Conservation (phyloP, 2,329 filamentous ascomycete species). For the Pseudogymnoascus sp. region DNA sequence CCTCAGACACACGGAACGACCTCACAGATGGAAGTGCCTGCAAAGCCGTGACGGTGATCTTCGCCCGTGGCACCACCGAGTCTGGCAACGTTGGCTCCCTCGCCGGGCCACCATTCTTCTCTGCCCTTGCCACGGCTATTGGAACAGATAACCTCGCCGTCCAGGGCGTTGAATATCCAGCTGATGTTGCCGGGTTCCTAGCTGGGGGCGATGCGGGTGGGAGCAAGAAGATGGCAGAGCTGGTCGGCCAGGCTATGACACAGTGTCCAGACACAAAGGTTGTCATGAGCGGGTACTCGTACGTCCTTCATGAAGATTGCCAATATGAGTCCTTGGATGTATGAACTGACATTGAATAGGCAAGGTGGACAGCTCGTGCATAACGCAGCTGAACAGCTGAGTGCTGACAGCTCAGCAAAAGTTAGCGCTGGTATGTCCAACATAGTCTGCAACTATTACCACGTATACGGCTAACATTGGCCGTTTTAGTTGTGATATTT, state of each 20-base stretch:
- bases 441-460: no score
- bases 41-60: constrained; percentile 45
- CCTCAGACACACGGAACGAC: constrained; percentile 17
- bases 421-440: constrained; percentile 18
- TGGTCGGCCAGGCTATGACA: constrained; percentile 15
- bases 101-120: constrained; percentile 45
- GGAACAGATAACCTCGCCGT: constrained; percentile 40
- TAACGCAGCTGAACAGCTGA: constrained; percentile 20
- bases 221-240: constrained; percentile 33
- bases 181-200: constrained; percentile 38
- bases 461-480: neutral
- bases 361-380: constrained; percentile 23
- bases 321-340: neutral
- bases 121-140: constrained; percentile 35
- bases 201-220: constrained; percentile 39
- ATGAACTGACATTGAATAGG: neutral
- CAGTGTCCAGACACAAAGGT: constrained; percentile 21
- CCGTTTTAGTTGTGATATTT: constrained; percentile 20
- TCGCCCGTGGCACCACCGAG: constrained; percentile 50
- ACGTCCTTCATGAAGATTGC: no score
- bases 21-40: constrained; percentile 29
- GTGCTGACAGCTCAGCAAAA: constrained; percentile 13
- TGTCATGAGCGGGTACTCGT: constrained; percentile 22
- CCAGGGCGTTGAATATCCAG: constrained; percentile 49
- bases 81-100: constrained; percentile 43